These are phyloP conservation scores for Cyberlindnera nakhonratchasimensis DNA, from an alignment of 805 yeast genomes.

Conservation along the genomic window DNA sequence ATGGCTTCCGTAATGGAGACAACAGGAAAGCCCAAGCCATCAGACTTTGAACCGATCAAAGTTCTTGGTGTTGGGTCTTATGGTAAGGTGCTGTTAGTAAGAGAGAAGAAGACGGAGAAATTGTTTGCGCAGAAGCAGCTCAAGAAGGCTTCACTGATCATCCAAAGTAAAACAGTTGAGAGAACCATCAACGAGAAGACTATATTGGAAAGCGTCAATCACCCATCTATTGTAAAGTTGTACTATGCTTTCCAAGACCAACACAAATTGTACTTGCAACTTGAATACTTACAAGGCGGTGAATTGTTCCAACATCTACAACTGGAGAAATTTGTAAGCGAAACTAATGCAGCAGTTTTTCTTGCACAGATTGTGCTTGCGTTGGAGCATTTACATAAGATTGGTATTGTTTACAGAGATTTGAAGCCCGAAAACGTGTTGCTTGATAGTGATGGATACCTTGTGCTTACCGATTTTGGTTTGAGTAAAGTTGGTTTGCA, in stretches of 20 bases:
- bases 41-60: constrained; percentile 69
- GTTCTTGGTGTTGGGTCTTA: constrained; percentile 87
- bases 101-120: constrained; percentile 56
- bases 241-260: constrained; percentile 83
- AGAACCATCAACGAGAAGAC: constrained; percentile 79
- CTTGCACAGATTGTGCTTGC: constrained; percentile 94
- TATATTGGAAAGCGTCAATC: constrained; percentile 65
- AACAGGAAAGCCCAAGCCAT: constrained; percentile 27
- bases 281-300: constrained; percentile 88
- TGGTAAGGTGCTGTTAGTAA: constrained; percentile 80
- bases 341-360: constrained; percentile 89
- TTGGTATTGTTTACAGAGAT: constrained; percentile 94
- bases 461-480: constrained; percentile 95
- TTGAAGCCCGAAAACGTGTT: constrained; percentile 94
- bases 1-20: not conserved
- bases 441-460: constrained; percentile 91
- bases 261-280: constrained; percentile 65
- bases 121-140: constrained; percentile 85
- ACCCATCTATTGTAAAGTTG: constrained; percentile 77
- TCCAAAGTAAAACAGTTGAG: constrained; percentile 54
- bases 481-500: constrained; percentile 70
- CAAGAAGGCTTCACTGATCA: constrained; percentile 74
- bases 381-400: constrained; percentile 87
- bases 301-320: constrained; percentile 93
- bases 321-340: constrained; percentile 88